Conservation (phyloP, 2,329 filamentous ascomycete genomes). For the Colletotrichum sp. region DNA sequence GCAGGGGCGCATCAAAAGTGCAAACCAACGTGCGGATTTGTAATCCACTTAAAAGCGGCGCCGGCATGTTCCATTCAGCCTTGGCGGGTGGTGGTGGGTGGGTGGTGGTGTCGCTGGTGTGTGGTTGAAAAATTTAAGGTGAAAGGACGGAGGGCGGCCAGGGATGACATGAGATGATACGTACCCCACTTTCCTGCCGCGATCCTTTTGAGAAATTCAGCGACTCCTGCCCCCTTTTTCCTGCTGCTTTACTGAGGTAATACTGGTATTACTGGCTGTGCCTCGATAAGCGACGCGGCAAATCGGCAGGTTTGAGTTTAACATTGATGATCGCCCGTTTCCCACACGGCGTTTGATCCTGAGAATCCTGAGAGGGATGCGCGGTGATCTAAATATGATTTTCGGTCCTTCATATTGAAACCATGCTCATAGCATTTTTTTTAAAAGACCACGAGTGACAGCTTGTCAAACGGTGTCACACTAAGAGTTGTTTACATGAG, state of each 20-base stretch:
- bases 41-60: slow-evolving; percentile 16
- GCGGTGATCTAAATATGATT: neutral
- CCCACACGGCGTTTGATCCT: neutral
- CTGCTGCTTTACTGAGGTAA: neutral
- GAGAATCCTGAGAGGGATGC: neutral
- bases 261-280: neutral
- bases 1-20: neutral
- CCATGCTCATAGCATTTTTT: neutral
- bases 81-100: neutral
- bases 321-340: neutral
- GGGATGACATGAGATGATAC: neutral
- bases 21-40: slow-evolving; percentile 1
- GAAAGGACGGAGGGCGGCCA: neutral
- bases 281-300: neutral
- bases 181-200: neutral
- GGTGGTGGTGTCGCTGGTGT: neutral
- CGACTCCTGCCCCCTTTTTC: neutral
- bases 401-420: neutral
- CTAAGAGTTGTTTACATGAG: neutral
- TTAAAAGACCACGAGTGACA: neutral
- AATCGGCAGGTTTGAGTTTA: neutral
- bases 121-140: neutral
- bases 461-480: neutral
- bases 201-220: neutral
- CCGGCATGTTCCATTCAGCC: neutral